Conservation (phyloP, 345 rosid species). For the Rhodomyrtus tomentosa region DNA sequence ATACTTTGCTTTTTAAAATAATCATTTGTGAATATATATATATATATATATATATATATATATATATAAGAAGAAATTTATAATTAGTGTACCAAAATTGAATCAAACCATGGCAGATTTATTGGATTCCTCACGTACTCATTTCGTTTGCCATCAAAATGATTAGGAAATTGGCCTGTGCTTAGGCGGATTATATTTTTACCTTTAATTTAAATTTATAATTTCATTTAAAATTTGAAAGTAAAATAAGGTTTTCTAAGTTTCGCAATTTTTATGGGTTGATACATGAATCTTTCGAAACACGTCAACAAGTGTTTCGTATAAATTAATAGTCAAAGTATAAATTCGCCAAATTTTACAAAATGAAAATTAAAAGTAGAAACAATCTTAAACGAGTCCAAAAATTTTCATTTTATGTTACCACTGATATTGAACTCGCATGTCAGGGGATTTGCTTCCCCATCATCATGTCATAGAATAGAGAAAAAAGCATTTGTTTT, state of each 20-base stretch:
- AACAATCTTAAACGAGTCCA: background rate
- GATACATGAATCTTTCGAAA: background rate
- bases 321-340: background rate
- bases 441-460: too few species aligned
- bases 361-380: background rate
- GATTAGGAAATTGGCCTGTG: background rate
- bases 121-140: too few species aligned
- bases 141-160: background rate
- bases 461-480: too few species aligned
- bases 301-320: background rate
- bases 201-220: background rate
- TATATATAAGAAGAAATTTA: too few species aligned
- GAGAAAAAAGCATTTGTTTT: too few species aligned
- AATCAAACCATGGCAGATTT: too few species aligned
- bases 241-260: background rate
- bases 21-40: too few species aligned
- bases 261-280: background rate
- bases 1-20: background rate
- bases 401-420: too few species aligned
- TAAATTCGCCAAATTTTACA: background rate
- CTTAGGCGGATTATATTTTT: background rate
- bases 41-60: too few species aligned
- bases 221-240: background rate
- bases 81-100: background rate
- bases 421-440: too few species aligned